Conservation (phyloP, 176 grass and related monocot genomes). For the Secale cereale region DNA sequence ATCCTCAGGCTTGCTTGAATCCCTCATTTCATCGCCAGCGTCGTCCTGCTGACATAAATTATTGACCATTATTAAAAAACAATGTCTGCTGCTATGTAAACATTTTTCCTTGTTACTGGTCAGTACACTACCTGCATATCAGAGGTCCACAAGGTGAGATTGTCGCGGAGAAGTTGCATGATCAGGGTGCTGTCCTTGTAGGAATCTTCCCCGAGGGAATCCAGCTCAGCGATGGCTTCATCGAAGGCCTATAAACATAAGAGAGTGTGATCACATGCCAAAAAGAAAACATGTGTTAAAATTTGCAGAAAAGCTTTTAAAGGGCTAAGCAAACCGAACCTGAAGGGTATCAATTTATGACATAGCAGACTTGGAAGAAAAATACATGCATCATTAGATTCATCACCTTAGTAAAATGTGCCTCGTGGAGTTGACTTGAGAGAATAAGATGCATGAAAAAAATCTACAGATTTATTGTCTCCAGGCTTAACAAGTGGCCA, state of each 20-base stretch:
- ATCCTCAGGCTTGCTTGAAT: constrained; percentile 69
- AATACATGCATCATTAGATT: background rate
- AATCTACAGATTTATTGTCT: background rate
- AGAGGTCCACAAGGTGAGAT: constrained; percentile 96
- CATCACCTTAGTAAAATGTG: background rate
- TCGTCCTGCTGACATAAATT: constrained; percentile 65
- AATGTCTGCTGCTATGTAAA: background rate
- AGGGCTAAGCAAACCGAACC: background rate
- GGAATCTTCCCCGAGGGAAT: constrained; percentile 94
- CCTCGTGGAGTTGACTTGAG: background rate
- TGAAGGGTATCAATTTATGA: background rate
- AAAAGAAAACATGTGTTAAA: background rate
- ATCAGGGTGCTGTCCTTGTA: constrained; percentile 99
- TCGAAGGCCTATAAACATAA: constrained; percentile 73
- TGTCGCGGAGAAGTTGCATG: constrained; percentile 99
- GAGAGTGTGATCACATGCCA: background rate
- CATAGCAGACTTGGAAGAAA: background rate
- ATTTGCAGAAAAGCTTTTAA: background rate
- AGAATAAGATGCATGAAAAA: background rate
- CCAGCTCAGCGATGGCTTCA: constrained; percentile 86
- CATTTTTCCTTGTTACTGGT: background rate
- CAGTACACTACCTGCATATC: constrained; percentile 83
- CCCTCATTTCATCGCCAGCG: constrained; percentile 78
- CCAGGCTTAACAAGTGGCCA: constrained; percentile 8
- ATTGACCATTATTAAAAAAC: background rate